phyloP scores from a whole-genome alignment of 2,329 filamentous ascomycete species.

The Fusarium nodosum region DNA sequence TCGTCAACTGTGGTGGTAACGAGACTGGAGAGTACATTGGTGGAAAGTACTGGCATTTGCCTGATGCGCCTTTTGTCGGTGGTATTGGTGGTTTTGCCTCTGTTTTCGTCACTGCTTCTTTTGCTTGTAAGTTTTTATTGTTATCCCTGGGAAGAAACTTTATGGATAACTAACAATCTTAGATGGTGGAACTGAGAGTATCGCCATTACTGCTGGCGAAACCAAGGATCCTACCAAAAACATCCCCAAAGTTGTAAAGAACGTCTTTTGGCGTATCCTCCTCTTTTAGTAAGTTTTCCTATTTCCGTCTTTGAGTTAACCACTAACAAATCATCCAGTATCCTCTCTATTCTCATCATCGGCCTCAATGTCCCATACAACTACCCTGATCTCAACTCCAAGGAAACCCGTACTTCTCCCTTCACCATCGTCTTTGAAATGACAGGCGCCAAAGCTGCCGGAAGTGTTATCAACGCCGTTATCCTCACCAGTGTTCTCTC shows the following conservation, averaged over 20 bases:
- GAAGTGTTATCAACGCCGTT: constrained; percentile 71
- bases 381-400: constrained; percentile 53
- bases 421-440: constrained; percentile 71
- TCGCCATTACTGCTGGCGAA: constrained; percentile 76
- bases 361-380: constrained; percentile 72
- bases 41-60: constrained; percentile 68
- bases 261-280: constrained; percentile 74
- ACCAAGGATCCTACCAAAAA: constrained; percentile 72
- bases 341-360: constrained; percentile 59
- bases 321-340: constrained; percentile 40
- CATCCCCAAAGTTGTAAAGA: constrained; percentile 73
- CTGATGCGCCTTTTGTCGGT: constrained; percentile 73
- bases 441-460: constrained; percentile 66
- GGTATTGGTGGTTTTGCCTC: constrained; percentile 76
- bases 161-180: neutral
- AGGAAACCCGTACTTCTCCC: constrained; percentile 54
- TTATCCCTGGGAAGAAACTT: too few relatives aligned
- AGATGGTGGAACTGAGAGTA: constrained; percentile 70
- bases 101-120: constrained; percentile 66
- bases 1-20: constrained; percentile 66
- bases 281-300: constrained; percentile 59
- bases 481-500: constrained; percentile 60
- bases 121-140: constrained; percentile 70
- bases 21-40: constrained; percentile 68
- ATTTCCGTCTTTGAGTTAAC: accelerated